Conservation (phyloP, 176 grass and related monocot species). For the Lolium multiflorum region DNA sequence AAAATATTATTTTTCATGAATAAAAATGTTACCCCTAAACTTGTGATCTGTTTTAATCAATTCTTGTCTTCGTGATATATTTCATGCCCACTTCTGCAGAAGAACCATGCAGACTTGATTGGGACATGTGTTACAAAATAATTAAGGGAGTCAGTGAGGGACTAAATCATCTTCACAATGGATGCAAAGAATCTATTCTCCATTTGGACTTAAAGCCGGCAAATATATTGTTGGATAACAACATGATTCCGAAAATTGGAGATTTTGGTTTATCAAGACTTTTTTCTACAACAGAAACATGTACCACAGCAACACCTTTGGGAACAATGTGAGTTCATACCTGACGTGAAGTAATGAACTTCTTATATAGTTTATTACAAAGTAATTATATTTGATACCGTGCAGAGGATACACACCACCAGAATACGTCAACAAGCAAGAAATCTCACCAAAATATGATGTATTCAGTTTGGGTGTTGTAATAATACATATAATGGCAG, state of each 20-base stretch:
- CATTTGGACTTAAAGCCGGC: neutral
- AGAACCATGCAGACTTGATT: neutral
- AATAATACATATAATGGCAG: neutral
- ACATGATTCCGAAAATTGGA: neutral
- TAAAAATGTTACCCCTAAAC: neutral
- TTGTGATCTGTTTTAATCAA: neutral
- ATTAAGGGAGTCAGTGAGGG: neutral
- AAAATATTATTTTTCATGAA: neutral
- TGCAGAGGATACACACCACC: neutral
- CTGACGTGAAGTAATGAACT: neutral
- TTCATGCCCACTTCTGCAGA: neutral
- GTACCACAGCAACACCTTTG: neutral
- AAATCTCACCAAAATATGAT: neutral
- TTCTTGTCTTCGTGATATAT: fast-evolving
- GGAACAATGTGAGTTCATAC: neutral
- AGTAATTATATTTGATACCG: neutral
- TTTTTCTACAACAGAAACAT: neutral
- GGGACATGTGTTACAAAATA: neutral
- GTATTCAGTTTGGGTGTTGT: neutral
- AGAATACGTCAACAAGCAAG: neutral
- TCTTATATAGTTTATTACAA: neutral
- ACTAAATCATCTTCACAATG: neutral
- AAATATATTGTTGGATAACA: neutral
- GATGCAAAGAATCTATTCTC: neutral
- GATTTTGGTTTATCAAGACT: conserved; percentile 24